Evolutionary conservation across 2,329 filamentous ascomycete species (phyloP), one percentile per base, ranked within the genome.

Genomic region (Trichoderma asperellum): DNA sequence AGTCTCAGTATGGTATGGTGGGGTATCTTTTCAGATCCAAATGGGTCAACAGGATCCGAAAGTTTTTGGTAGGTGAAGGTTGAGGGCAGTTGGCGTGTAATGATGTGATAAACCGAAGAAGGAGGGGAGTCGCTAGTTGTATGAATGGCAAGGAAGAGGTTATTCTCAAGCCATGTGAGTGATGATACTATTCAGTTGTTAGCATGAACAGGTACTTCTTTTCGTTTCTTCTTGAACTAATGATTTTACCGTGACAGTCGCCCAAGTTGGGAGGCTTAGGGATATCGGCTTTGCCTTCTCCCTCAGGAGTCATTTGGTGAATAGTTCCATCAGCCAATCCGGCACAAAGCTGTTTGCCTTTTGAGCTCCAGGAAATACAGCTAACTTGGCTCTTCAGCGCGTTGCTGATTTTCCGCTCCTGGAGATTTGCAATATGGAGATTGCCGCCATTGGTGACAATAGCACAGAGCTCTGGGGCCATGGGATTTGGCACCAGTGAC

Each of bases 321-420:
- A 91, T 89, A 14, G 89, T 90, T 69, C 96, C 96, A 79, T 97
- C 89, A 7, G 85, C 89, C 74, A 96, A 84, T 18, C 96, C 96
- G 73, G 93, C 94, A 56, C 97, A 90, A 55, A 99, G 84, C 77
- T 98, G 95, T 78, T 97, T 99, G 58, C 96, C 96, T 77, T 91
- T 93, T 71, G 89, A 91, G 79, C 96, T 99, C 96, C 96, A 99
- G 68, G 92, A 91, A 6, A 93, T 87, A 75, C 92, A 96, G 77
- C 90, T 94, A 34, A 97, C 94, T 59, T 91, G 90, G 34, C 87
- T 84, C 75, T 90, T 92, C 72, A 97, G 83, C 0, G 75, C 83
- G 72, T 82, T 86, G 40, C 92, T 92, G 72, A 88, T 88, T 24
- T 84, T 84, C 60, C 86, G 85, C 47, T 90, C 86, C 75, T 91